Evolutionary conservation across 495 filamentous ascomycete genomes (phyloP), one percentile per base, ranked within the genome.

Genomic region (Aspergillus ellipticus): DNA sequence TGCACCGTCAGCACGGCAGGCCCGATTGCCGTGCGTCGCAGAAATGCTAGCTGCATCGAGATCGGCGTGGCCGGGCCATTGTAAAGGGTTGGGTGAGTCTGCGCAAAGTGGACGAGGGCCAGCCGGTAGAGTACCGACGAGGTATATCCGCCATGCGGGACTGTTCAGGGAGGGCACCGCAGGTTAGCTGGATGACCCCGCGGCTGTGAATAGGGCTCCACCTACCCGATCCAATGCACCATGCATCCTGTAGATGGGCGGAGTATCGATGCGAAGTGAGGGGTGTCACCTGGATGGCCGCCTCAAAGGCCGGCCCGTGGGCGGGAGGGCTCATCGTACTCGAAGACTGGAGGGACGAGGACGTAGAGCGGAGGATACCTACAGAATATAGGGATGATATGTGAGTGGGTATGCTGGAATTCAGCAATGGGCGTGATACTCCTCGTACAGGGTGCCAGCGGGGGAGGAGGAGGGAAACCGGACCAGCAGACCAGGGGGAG

Each of bases 131-230:
- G 68, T 51, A 83, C 67, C 4, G 85, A 75, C 17, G 85, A 85
- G 10, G 88, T 84, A 62, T 87, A 93, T 45, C 90, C 91, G 55
- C 90, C 90, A 62, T 96, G 89, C 17, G 89, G 89, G 5, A 96
- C 90, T 89, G 63, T 52, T 55, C 22, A 24, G 22, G 22, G 4
- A 17, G 52, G 16, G 29, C 24, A 60, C n/a, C n/a, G n/a, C n/a
- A n/a, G n/a, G 49, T 65, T 33, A 45, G 17, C 15, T 15, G 1
- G 11, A 5, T 15, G 35, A 39, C 8, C 26, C 2, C 57, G 11
- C 22, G 19, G 28, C 16, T 15, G 13, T 48, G 7, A 17, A 22
- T 22, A 20, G 20, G 21, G 5, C 4, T 26, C 5, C 42, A 4
- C 55, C 17, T 66, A 88, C 87, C 85, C 35, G 78, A 79, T 45